These are phyloP conservation scores for Kodamaea fukazawae DNA, from an alignment of 805 yeast genomes.

Conservation along the genomic window DNA sequence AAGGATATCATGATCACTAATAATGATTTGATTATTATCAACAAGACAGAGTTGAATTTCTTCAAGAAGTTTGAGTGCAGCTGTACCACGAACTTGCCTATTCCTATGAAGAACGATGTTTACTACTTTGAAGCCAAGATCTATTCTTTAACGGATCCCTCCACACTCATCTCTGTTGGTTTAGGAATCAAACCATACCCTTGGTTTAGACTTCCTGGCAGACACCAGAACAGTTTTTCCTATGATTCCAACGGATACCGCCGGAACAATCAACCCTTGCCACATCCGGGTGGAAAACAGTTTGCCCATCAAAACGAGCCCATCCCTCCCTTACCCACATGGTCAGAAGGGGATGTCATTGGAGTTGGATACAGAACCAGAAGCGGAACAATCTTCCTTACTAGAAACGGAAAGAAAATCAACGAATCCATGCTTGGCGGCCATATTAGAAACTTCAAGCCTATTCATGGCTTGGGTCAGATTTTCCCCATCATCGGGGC, in stretches of 20 bases:
- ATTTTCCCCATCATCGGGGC: conserved; percentile 91
- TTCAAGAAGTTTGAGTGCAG: conserved; percentile 60
- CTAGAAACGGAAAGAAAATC: conserved; percentile 89
- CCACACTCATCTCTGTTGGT: conserved; percentile 68
- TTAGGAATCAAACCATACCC: conserved; percentile 88
- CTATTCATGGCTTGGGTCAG: conserved; percentile 38
- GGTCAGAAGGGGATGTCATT: conserved; percentile 83
- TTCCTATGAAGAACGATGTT: conserved; percentile 78
- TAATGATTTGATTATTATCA: conserved; percentile 59
- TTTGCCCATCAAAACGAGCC: conserved; percentile 26
- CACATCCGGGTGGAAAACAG: conserved; percentile 18
- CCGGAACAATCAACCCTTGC: conserved; percentile 76
- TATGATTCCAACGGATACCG: conserved; percentile 85
- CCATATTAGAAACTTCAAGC: conserved; percentile 67
- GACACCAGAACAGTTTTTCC: conserved; percentile 79
- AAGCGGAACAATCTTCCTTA: conserved; percentile 85
- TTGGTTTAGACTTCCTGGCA: conserved; percentile 87
- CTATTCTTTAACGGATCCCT: conserved; percentile 62
- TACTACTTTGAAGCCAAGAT: conserved; percentile 88
- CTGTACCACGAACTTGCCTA: conserved; percentile 77
- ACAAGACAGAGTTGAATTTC: conserved; percentile 61
- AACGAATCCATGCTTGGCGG: conserved; percentile 81
- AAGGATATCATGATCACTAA: conserved; percentile 54
- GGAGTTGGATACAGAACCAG: conserved; percentile 87
- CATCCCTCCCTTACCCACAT: conserved; percentile 49